Base-by-base conservation (phyloP, 495 filamentous ascomycete species). In the Hapsidospora chrysogenum region DNA sequence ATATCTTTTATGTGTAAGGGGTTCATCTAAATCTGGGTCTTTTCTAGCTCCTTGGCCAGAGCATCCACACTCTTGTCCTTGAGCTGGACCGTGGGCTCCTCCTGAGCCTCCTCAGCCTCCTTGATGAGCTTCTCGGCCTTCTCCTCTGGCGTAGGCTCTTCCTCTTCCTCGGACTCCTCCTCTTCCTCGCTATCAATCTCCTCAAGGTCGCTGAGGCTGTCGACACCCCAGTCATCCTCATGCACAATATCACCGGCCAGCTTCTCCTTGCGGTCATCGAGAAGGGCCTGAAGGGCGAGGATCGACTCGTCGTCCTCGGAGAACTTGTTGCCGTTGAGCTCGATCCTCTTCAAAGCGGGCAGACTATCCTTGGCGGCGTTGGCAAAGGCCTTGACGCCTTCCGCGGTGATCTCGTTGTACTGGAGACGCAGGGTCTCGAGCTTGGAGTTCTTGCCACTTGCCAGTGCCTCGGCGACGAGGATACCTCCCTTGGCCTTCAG, bases 271-370 rank as follows among this genome's bases (percentile, higher is more conserved):
- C 64, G 63, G 33, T 63, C 58, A 36, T 73, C 68, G 29, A 73
- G 45, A 2, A 72, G 53, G 17, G 62, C 60, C 33, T 61, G 57
- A 3, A 74, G 51, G 10, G 45, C 43, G 15, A 61, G 39, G 35
- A 76, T 67, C 29, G 66, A 64, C 19, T 66, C 53, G 42, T 95
- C 87, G 1, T 92, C 85, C 52, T 94, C 86, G 6, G 64, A 63
- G 45, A 97, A 94, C 46, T 80, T 86, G 62, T 97, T 97, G 26
- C 89, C 89, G 53, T 97, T 96, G 40, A 97, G 61, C 53, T 97
- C 89, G 39, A 94, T 71, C 42, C 83, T 76, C 54, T 74, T 74
- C 41, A 94, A 57, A 17, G 64, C 63, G 0, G 78, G 80, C n/a
- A 95, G 61, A 7, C 63, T 60, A 11, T 63, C 60, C 50, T 74